phyloP scores from a whole-genome alignment of 768 basidiomycete genomes.

The Sistotremastrum suecicum region DNA sequence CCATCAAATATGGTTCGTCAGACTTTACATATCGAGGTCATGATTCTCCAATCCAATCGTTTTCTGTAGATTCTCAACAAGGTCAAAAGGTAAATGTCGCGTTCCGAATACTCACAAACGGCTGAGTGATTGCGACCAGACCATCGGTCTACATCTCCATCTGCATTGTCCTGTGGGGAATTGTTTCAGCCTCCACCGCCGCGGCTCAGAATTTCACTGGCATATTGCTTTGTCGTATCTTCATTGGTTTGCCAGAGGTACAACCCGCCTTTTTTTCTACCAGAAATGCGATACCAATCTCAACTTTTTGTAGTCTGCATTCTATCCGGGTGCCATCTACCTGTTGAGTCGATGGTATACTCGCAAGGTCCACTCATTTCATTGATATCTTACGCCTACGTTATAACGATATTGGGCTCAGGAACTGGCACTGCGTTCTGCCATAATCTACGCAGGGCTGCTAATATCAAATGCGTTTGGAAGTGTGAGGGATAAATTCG shows the following conservation, averaged over 20 bases:
- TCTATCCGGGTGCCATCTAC: conserved; percentile 18
- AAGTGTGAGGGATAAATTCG: conserved; percentile 7
- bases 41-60: too few relatives aligned
- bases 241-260: conserved; percentile 13
- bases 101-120: background rate
- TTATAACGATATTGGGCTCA: background rate
- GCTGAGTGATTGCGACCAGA: conserved; percentile 4
- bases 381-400: background rate
- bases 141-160: conserved; percentile 15
- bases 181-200: conserved; percentile 25
- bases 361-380: conserved; percentile 9
- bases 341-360: conserved; percentile 26
- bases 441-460: conserved; percentile 23
- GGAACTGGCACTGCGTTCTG: conserved; percentile 22
- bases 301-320: conserved; percentile 7
- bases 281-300: too few relatives aligned
- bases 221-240: conserved; percentile 3
- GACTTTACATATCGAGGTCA: too few relatives aligned
- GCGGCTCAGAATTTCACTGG: background rate
- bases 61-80: too few relatives aligned
- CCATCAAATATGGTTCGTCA: conserved; percentile 17
- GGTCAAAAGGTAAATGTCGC: conserved; percentile 8
- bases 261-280: conserved; percentile 22
- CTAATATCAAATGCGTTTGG: conserved; percentile 33
- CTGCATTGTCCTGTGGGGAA: conserved; percentile 21